Conservation (phyloP, 495 filamentous ascomycete species). For the Parathielavia hyrcaniae region DNA sequence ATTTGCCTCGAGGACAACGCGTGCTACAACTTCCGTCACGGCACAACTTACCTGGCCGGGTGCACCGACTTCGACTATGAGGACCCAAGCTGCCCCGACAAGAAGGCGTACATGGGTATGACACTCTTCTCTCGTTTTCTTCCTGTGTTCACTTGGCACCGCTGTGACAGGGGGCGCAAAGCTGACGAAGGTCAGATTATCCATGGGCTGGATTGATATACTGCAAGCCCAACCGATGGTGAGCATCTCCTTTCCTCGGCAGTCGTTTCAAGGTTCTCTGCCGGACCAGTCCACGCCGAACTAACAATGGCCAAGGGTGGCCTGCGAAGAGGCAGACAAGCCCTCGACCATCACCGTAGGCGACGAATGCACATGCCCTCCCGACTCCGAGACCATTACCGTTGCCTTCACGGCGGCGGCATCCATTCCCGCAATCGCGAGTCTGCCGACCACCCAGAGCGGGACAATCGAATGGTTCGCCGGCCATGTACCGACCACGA, state of each 20-base stretch:
- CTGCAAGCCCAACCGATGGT: conserved; percentile 24
- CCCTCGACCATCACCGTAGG: conserved; percentile 10
- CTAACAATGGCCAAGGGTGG: conserved; percentile 9
- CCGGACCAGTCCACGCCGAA: not conserved
- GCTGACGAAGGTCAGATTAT: conserved; percentile 5
- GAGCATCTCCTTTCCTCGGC: conserved; percentile 17
- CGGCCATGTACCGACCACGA: conserved; percentile 18
- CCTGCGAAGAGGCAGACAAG: conserved; percentile 13
- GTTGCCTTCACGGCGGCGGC: conserved; percentile 24
- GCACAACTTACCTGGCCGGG: conserved; percentile 33
- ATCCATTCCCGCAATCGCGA: conserved; percentile 21
- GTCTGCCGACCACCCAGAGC: conserved; percentile 23
- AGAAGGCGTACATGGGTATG: conserved; percentile 15
- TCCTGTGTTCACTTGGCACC: not conserved
- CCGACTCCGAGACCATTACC: conserved; percentile 1
- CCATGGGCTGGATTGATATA: conserved; percentile 26
- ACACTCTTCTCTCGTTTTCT: not conserved
- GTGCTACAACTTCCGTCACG: conserved; percentile 24
- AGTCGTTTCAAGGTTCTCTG: not conserved
- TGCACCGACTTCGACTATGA: conserved; percentile 28
- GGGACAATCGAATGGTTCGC: conserved; percentile 29
- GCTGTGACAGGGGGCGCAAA: not conserved
- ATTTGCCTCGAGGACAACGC: conserved; percentile 28
- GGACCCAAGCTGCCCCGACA: conserved; percentile 21
- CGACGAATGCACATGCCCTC: conserved; percentile 24